A percentile compares a stretch with the other conserved stretches of the same genome.
phyloP scores from a whole-genome alignment of 1,139 yeast genomes.

The Geotrichum carabidarum region DNA sequence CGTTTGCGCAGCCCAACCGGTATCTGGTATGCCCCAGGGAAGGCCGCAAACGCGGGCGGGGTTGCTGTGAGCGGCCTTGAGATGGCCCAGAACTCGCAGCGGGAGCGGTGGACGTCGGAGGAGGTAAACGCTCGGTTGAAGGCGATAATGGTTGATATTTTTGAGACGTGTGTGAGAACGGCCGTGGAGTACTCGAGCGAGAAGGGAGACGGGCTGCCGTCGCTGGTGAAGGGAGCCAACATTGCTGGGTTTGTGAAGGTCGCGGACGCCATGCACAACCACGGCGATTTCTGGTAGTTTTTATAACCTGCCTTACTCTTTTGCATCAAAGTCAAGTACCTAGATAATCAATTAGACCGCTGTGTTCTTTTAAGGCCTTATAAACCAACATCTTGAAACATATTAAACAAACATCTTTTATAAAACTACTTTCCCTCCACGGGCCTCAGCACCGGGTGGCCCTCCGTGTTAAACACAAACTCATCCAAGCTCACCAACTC shows the following conservation, averaged over 20 bases:
- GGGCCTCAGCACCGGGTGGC: slow-evolving; percentile 53
- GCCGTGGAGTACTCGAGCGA: slow-evolving; percentile 77
- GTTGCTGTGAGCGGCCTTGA: slow-evolving; percentile 97
- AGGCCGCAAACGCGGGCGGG: slow-evolving; percentile 99
- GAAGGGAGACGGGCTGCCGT: slow-evolving; percentile 65
- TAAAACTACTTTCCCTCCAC: neutral
- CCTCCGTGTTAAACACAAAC: slow-evolving; percentile 72
- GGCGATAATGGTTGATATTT: slow-evolving; percentile 88
- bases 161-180: slow-evolving; percentile 85
- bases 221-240: slow-evolving; percentile 97
- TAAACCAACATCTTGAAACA: neutral
- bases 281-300: slow-evolving; percentile 67
- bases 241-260: slow-evolving; percentile 98
- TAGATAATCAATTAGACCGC: neutral
- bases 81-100: slow-evolving; percentile 98
- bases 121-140: slow-evolving; percentile 84
- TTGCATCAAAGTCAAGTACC: neutral
- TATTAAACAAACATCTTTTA: neutral
- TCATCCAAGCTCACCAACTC: slow-evolving; percentile 58
- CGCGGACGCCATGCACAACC: slow-evolving; percentile 96
- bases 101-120: slow-evolving; percentile 81
- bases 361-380: neutral
- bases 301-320: no score
- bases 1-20: slow-evolving; percentile 53
- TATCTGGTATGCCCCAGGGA: slow-evolving; percentile 99